Evolutionary conservation across 371 early-diverging fungal species (phyloP).

Genomic region (Sporodiniella umbellata): DNA sequence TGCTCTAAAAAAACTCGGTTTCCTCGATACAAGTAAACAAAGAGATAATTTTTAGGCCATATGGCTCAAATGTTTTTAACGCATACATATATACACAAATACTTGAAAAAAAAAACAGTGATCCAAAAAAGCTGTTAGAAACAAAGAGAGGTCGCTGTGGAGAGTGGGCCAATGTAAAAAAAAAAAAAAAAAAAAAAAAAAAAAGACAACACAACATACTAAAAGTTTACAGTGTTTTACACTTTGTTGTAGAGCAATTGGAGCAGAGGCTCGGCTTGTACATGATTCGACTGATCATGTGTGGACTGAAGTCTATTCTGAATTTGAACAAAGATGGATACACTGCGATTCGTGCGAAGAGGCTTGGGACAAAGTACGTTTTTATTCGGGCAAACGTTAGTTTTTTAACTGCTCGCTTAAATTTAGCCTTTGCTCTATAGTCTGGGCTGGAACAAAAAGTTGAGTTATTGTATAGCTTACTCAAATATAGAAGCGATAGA

Average conservation of each 20-base stretch:
- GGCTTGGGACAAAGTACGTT: slow-evolving; percentile 45
- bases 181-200: too few species aligned
- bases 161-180: slow-evolving; percentile 79
- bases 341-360: slow-evolving; percentile 73
- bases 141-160: slow-evolving; percentile 73
- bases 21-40: slow-evolving; percentile 69
- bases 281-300: slow-evolving; percentile 63
- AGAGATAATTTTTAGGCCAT: too few species aligned
- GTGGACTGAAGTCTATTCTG: slow-evolving; percentile 71
- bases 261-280: slow-evolving; percentile 64
- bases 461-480: slow-evolving; percentile 59
- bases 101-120: slow-evolving; percentile 23
- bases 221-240: slow-evolving; percentile 50
- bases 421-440: slow-evolving; percentile 58
- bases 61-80: too few species aligned
- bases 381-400: neutral
- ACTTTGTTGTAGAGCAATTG: slow-evolving; percentile 61
- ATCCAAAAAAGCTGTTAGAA: slow-evolving; percentile 53
- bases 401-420: neutral
- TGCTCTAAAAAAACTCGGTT: slow-evolving; percentile 57
- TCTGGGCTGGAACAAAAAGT: slow-evolving; percentile 73
- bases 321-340: slow-evolving; percentile 59
- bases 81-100: neutral
- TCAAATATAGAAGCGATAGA: slow-evolving; percentile 59
- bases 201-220: too few species aligned